A percentile compares a stretch with the other conserved stretches of the same genome.
Evolutionary conservation across 2,329 filamentous ascomycete genomes (phyloP).

Genomic region (Microcera coccophila): DNA sequence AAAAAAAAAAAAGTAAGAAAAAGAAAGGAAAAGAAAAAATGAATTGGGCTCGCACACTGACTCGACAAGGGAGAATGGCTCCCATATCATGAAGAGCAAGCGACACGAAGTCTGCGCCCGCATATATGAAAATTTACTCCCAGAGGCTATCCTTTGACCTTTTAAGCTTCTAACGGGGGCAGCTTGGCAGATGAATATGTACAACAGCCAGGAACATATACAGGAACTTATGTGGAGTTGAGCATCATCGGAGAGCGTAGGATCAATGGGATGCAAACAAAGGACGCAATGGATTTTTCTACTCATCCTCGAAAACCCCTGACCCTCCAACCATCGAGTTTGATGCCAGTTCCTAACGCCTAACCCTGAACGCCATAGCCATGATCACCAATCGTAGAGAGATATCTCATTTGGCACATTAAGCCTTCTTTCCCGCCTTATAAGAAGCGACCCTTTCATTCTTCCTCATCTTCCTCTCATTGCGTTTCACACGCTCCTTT

Average conservation of each 20-base stretch:
- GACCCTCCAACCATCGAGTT: constrained; percentile 18
- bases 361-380: constrained; percentile 28
- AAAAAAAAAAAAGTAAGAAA: constrained; percentile 2
- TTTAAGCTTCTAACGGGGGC: constrained; percentile 5
- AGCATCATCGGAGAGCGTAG: constrained; percentile 14
- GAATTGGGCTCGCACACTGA: no score
- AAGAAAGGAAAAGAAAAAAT: no score
- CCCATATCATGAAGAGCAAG: no score
- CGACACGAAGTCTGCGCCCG: no score
- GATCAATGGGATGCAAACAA: constrained; percentile 14
- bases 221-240: constrained; percentile 18
- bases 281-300: constrained; percentile 13
- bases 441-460: constrained; percentile 49
- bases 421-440: constrained; percentile 22
- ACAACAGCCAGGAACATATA: constrained; percentile 18
- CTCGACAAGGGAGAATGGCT: no score
- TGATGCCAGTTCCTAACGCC: constrained; percentile 28
- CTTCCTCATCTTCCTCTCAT: constrained; percentile 65
- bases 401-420: constrained; percentile 3
- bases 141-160: constrained; percentile 29
- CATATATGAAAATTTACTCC: constrained; percentile 10
- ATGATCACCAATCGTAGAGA: constrained; percentile 17
- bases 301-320: constrained; percentile 18
- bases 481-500: constrained; percentile 66
- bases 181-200: constrained; percentile 14